A percentile compares a stretch with the other conserved stretches of the same genome.
These are phyloP conservation scores for Leptodermis oblonga DNA, from an alignment of 257 asterid genomes.

Conservation along the genomic window DNA sequence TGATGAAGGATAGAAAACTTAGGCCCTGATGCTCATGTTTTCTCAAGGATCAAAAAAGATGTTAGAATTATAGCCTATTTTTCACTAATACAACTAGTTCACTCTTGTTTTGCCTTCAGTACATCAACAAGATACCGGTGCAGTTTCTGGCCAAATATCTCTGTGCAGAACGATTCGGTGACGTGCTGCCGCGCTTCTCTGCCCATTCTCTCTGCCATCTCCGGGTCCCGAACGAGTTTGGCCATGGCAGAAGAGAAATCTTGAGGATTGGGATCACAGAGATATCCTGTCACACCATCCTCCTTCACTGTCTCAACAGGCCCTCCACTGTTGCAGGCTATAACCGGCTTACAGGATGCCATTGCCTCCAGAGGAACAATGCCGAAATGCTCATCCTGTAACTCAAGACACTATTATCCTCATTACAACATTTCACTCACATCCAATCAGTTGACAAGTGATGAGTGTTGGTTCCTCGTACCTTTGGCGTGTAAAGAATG, in stretches of 20 bases:
- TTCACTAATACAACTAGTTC: too few relatives aligned
- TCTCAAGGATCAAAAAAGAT: too few relatives aligned
- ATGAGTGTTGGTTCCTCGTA: slow-evolving; percentile 14
- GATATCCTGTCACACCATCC: slow-evolving; percentile 75
- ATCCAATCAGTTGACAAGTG: slow-evolving; percentile 3
- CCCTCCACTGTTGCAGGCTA: slow-evolving; percentile 94
- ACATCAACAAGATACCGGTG: slow-evolving; percentile 55
- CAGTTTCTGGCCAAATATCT: slow-evolving; percentile 68
- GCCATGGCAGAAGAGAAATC: slow-evolving; percentile 84
- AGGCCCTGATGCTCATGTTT: too few relatives aligned
- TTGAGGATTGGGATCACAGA: slow-evolving; percentile 64
- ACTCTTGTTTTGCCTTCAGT: slow-evolving; percentile 56
- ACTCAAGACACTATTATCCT: not conserved
- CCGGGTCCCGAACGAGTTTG: slow-evolving; percentile 55
- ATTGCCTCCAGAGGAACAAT: slow-evolving; percentile 97
- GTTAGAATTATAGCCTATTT: too few relatives aligned
- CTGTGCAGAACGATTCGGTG: slow-evolving; percentile 58
- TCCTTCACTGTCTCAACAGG: slow-evolving; percentile 80
- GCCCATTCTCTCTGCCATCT: slow-evolving; percentile 67
- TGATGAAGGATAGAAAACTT: too few relatives aligned
- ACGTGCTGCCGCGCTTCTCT: slow-evolving; percentile 64
- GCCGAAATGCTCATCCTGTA: slow-evolving; percentile 93
- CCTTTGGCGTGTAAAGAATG: slow-evolving; percentile 87
- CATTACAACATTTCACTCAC: not conserved
- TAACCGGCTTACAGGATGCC: slow-evolving; percentile 92